Evolutionary conservation across 2,329 filamentous ascomycete genomes (phyloP).

Genomic region (Penicillium aurantiogriseum): DNA sequence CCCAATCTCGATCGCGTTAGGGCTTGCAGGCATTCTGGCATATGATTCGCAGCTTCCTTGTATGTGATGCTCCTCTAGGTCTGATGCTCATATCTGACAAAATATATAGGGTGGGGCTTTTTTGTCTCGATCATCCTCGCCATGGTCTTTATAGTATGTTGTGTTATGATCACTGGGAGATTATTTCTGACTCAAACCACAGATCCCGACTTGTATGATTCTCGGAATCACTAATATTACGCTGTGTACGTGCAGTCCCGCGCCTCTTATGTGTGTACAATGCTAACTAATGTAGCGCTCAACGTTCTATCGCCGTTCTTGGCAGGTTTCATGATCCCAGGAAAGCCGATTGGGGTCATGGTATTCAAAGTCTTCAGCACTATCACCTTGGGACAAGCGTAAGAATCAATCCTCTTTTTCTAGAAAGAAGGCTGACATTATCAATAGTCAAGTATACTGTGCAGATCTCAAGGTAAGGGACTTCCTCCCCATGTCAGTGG

Average conservation of each 20-base stretch:
- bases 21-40: slow-evolving; percentile 27
- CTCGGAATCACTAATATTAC: slow-evolving; percentile 23
- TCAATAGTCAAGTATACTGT: slow-evolving; percentile 16
- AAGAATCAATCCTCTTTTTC: not conserved
- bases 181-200: not conserved
- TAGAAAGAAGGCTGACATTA: not conserved
- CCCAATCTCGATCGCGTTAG: slow-evolving; percentile 32
- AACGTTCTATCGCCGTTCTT: slow-evolving; percentile 27
- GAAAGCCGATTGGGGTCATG: slow-evolving; percentile 28
- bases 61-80: slow-evolving; percentile 1
- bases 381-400: slow-evolving; percentile 28
- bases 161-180: not conserved
- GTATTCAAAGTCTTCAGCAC: slow-evolving; percentile 29
- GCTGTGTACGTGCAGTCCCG: slow-evolving; percentile 13
- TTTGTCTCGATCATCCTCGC: slow-evolving; percentile 24
- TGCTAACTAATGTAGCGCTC: slow-evolving; percentile 16
- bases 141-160: slow-evolving; percentile 21
- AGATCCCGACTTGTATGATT: slow-evolving; percentile 28
- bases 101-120: slow-evolving; percentile 21
- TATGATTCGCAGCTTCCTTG: slow-evolving; percentile 23
- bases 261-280: too few relatives aligned
- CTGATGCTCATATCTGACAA: slow-evolving; percentile 1
- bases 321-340: slow-evolving; percentile 27
- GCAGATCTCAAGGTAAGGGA: slow-evolving; percentile 16
- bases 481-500: not conserved